A percentile compares a stretch with the other conserved stretches of the same genome.
phyloP scores from a whole-genome alignment of 106 monocot species.

The Phalaenopsis equestris region DNA sequence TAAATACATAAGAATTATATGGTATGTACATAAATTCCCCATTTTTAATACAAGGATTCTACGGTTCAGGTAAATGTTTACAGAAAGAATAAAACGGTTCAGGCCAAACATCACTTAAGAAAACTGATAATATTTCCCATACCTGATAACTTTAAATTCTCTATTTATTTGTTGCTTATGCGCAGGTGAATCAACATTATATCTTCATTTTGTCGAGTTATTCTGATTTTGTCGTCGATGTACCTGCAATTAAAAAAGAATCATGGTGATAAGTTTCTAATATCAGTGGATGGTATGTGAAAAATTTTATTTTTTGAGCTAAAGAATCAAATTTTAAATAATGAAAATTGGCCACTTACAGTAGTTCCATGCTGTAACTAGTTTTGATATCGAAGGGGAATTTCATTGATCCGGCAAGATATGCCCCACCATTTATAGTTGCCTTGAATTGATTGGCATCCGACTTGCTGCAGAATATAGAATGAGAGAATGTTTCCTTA shows the following conservation, averaged over 20 bases:
- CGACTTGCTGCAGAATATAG: conserved; percentile 24
- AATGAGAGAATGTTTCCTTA: neutral
- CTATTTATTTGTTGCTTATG: neutral
- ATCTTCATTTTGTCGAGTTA: conserved; percentile 29
- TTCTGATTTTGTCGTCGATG: conserved; percentile 73
- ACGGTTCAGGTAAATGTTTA: too few species aligned
- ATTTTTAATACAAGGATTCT: too few species aligned
- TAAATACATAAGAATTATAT: too few species aligned
- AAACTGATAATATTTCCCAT: too few species aligned
- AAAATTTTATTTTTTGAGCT: too few species aligned
- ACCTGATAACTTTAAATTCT: too few species aligned
- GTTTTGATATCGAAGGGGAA: conserved; percentile 40
- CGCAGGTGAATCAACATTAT: conserved; percentile 49
- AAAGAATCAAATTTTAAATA: too few species aligned
- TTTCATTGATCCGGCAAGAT: conserved; percentile 33
- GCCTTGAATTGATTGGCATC: conserved; percentile 31
- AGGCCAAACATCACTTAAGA: too few species aligned
- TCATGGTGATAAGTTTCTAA: neutral
- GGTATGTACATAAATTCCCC: too few species aligned
- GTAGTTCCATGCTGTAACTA: conserved; percentile 43
- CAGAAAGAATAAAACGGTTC: too few species aligned
- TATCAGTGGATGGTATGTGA: neutral
- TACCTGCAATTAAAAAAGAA: conserved; percentile 39
- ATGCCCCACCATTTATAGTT: conserved; percentile 25
- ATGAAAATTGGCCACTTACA: conserved; percentile 42